Percentiles rank a stretch among this genome's conserved stretches.
phyloP scores from a whole-genome alignment of 164 flowering plant species.

The Sedum album region DNA sequence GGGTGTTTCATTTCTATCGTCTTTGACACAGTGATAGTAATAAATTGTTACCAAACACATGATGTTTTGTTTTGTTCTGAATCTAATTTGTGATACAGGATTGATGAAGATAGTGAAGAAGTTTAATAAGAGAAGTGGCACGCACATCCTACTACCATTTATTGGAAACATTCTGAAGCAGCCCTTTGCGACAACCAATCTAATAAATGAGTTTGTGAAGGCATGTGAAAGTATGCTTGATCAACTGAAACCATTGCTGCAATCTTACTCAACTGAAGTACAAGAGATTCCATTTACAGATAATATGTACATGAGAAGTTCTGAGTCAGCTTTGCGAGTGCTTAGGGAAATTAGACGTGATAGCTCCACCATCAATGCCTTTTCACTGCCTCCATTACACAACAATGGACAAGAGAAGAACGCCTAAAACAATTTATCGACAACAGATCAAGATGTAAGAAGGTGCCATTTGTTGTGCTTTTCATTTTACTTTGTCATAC shows the following conservation, averaged over 20 bases:
- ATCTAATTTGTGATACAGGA: conserved; percentile 10
- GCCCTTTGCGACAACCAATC: conserved; percentile 57
- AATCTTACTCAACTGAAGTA: conserved; percentile 33
- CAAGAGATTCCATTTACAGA: conserved; percentile 54
- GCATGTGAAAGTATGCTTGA: conserved; percentile 56
- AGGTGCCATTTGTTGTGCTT: too few species aligned
- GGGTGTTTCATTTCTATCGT: too few species aligned
- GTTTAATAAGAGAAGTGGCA: conserved; percentile 61
- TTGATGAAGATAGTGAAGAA: conserved; percentile 62
- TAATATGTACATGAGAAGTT: conserved; percentile 50
- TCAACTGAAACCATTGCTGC: conserved; percentile 25
- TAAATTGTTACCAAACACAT: too few species aligned
- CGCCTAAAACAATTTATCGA: not conserved
- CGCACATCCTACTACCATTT: conserved; percentile 52
- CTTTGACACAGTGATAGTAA: too few species aligned
- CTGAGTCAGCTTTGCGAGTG: conserved; percentile 48
- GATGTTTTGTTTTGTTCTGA: too few species aligned
- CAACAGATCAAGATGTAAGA: not conserved
- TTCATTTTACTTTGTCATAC: too few species aligned
- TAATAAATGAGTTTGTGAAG: conserved; percentile 49
- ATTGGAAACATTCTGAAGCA: conserved; percentile 55
- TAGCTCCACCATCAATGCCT: conserved; percentile 68
- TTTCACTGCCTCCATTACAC: conserved; percentile 72
- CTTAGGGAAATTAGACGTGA: conserved; percentile 54
- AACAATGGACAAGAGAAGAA: conserved; percentile 34